Conservation (phyloP, 192 early-diverging fungal species). For the Spizellomyces sp. region DNA sequence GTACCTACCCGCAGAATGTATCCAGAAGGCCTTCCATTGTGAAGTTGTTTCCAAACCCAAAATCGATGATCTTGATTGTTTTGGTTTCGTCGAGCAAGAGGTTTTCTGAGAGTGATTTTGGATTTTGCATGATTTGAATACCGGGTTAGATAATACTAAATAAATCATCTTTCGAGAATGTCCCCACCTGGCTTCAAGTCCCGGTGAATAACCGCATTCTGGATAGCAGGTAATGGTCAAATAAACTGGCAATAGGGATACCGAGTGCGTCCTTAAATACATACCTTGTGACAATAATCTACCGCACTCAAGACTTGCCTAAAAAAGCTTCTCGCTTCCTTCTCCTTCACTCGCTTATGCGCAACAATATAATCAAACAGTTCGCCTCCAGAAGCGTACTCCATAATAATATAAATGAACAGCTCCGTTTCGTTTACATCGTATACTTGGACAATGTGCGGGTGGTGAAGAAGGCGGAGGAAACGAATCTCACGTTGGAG, state of each 20-base stretch:
- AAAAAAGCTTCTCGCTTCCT: constrained; percentile 84
- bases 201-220: constrained; percentile 69
- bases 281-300: constrained; percentile 61
- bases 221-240: constrained; percentile 1
- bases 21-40: constrained; percentile 47
- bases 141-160: not conserved
- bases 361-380: constrained; percentile 85
- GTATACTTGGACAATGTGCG: constrained; percentile 85
- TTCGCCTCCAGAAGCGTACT: constrained; percentile 94
- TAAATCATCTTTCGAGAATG: not conserved
- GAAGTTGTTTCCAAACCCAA: constrained; percentile 79
- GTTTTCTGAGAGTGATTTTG: constrained; percentile 62
- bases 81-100: constrained; percentile 74
- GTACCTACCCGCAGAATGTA: constrained; percentile 64
- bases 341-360: constrained; percentile 76
- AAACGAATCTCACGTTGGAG: constrained; percentile 72
- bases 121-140: too few relatives aligned
- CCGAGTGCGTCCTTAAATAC: constrained; percentile 48
- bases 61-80: constrained; percentile 86
- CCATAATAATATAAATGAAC: constrained; percentile 96
- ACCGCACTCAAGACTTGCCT: constrained; percentile 78
- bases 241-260: not conserved
- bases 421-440: constrained; percentile 96
- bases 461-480: constrained; percentile 85
- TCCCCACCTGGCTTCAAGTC: constrained; percentile 71